Evolutionary conservation across 2,329 filamentous ascomycete species (phyloP).

Genomic region (Penicillium sp.): DNA sequence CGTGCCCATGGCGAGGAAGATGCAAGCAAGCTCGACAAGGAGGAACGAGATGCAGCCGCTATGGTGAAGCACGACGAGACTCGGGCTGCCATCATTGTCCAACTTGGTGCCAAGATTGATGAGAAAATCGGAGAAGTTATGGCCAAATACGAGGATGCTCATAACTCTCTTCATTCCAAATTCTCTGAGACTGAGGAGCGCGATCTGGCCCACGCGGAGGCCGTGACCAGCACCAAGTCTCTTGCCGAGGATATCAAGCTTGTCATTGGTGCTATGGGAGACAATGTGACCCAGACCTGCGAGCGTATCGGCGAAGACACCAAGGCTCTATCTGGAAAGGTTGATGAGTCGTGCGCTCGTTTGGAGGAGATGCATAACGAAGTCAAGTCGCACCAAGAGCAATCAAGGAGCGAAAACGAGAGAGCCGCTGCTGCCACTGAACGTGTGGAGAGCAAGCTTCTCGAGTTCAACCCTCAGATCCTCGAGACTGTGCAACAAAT

Average conservation of each 20-base stretch:
- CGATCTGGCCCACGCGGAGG: slow-evolving; percentile 72
- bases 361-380: slow-evolving; percentile 74
- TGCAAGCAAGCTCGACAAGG: slow-evolving; percentile 78
- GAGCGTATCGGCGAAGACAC: slow-evolving; percentile 88
- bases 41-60: slow-evolving; percentile 59
- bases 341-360: slow-evolving; percentile 77
- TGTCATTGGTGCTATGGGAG: slow-evolving; percentile 82
- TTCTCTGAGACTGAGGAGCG: slow-evolving; percentile 74
- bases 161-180: slow-evolving; percentile 73
- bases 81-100: slow-evolving; percentile 58
- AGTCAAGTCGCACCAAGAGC: slow-evolving; percentile 76
- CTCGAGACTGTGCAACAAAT: slow-evolving; percentile 85
- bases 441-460: slow-evolving; percentile 75
- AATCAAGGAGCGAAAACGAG: slow-evolving; percentile 79
- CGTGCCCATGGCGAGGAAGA: slow-evolving; percentile 80
- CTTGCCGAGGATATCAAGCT: slow-evolving; percentile 86
- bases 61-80: slow-evolving; percentile 65
- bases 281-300: slow-evolving; percentile 77
- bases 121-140: slow-evolving; percentile 82
- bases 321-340: slow-evolving; percentile 79
- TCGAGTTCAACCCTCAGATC: slow-evolving; percentile 86
- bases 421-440: slow-evolving; percentile 75
- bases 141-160: slow-evolving; percentile 85
- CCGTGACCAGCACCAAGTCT: slow-evolving; percentile 74
- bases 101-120: slow-evolving; percentile 64